These are phyloP conservation scores for Trichophyton mentagrophytes DNA, from an alignment of 2,329 filamentous ascomycete genomes.

Conservation along the genomic window DNA sequence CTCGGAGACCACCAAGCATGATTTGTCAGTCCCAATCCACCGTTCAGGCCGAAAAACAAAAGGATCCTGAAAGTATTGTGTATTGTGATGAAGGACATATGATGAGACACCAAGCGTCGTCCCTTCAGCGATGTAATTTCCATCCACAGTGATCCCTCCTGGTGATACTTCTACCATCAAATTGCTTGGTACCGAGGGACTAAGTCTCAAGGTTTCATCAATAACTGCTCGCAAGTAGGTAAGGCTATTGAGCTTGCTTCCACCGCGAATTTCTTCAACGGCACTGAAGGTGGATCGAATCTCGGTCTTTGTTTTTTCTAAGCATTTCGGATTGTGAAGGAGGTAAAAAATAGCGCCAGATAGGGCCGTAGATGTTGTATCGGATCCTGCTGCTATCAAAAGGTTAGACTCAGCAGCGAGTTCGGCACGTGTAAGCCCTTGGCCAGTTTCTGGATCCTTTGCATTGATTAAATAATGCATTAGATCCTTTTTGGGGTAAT, in stretches of 20 bases:
- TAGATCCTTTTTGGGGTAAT: slow-evolving; percentile 32
- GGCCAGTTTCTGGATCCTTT: slow-evolving; percentile 34
- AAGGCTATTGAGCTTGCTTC: slow-evolving; percentile 22
- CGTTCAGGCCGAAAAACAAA: slow-evolving; percentile 23
- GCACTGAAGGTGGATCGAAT: slow-evolving; percentile 23
- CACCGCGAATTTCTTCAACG: slow-evolving; percentile 24
- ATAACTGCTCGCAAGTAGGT: slow-evolving; percentile 33
- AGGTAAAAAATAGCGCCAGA: slow-evolving; percentile 31
- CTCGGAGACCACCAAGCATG: not conserved
- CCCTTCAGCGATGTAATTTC: slow-evolving; percentile 20
- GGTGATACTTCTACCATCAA: slow-evolving; percentile 19
- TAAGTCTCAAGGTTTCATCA: slow-evolving; percentile 24
- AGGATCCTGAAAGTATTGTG: slow-evolving; percentile 21
- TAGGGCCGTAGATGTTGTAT: slow-evolving; percentile 29
- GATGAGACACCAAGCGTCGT: slow-evolving; percentile 19
- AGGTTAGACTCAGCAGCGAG: slow-evolving; percentile 37
- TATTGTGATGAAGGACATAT: slow-evolving; percentile 24
- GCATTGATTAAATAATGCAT: slow-evolving; percentile 36
- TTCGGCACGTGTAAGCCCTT: slow-evolving; percentile 33
- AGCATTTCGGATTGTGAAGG: slow-evolving; percentile 19
- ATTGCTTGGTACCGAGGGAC: slow-evolving; percentile 17
- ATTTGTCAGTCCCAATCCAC: slow-evolving; percentile 19
- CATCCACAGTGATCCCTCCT: slow-evolving; percentile 21
- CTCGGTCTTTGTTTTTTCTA: slow-evolving; percentile 21
- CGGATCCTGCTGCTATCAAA: slow-evolving; percentile 37